Conservation (phyloP, 129 eudicot species). For the Apium graveolens region DNA sequence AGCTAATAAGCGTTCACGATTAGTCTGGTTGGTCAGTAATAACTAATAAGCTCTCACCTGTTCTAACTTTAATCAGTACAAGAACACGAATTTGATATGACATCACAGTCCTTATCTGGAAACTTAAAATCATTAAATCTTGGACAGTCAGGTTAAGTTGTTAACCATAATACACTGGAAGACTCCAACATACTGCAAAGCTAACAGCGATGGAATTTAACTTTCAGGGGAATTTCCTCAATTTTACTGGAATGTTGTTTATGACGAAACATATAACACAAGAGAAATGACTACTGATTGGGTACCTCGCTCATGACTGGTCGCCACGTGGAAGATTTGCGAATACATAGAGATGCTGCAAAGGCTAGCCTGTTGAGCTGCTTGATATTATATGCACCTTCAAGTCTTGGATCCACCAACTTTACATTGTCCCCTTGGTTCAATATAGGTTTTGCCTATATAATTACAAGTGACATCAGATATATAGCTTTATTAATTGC, state of each 20-base stretch:
- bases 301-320: conserved; percentile 92
- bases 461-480: neutral
- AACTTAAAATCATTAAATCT: neutral
- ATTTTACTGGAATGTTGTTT: neutral
- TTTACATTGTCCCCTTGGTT: conserved; percentile 49
- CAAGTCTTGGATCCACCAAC: conserved; percentile 69
- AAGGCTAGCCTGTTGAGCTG: conserved; percentile 62
- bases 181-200: neutral
- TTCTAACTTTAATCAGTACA: neutral
- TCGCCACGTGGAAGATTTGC: conserved; percentile 82
- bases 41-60: neutral
- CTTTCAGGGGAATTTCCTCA: neutral
- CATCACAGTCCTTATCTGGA: neutral
- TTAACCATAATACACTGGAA: neutral
- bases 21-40: neutral
- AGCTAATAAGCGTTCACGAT: neutral
- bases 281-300: neutral
- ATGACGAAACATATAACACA: neutral
- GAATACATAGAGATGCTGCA: conserved; percentile 82
- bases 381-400: conserved; percentile 41
- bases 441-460: conserved; percentile 76
- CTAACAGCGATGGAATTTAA: neutral
- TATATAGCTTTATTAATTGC: neutral
- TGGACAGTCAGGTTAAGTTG: neutral
- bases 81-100: neutral